A percentile compares a stretch with the other conserved stretches of the same genome.
Conservation (phyloP, 495 filamentous ascomycete species). For the Hypoxylon fragiforme region DNA sequence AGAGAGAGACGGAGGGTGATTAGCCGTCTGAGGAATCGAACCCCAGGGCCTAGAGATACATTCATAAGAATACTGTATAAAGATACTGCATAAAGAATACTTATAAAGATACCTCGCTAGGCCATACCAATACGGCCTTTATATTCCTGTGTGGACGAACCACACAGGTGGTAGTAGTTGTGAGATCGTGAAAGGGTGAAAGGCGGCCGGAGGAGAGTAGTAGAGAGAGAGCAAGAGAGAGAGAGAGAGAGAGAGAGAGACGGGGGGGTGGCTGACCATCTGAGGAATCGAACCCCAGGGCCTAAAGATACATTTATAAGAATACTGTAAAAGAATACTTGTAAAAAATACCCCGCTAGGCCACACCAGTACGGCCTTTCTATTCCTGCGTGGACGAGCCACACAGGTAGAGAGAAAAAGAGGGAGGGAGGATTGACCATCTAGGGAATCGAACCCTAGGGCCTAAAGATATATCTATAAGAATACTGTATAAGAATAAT, state of each 20-base stretch:
- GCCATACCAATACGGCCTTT: constrained; percentile 13
- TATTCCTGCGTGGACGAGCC: neutral
- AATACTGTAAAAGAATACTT: neutral
- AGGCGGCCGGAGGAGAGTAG: too few species aligned
- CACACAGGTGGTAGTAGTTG: too few species aligned
- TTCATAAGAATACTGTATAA: neutral
- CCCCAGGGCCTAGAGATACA: constrained; percentile 4
- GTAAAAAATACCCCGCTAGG: neutral
- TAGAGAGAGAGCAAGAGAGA: too few species aligned
- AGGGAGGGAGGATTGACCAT: neutral
- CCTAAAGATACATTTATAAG: neutral
- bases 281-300: neutral
- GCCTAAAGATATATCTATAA: constrained; percentile 3
- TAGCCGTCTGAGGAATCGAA: constrained; percentile 13
- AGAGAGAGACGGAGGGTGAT: neutral
- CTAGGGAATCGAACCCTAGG: constrained; percentile 15
- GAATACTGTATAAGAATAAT: neutral
- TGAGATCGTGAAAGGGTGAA: too few species aligned
- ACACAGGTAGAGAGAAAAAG: neutral
- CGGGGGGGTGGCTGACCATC: neutral
- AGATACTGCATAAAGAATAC: too few species aligned
- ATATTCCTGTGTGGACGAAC: too few species aligned
- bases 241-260: too few species aligned
- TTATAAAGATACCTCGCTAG: too few species aligned
- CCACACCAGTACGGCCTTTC: neutral